Base-by-base conservation (phyloP, 169 alveolate genomes). In the Plasmodium falciparum region DNA sequence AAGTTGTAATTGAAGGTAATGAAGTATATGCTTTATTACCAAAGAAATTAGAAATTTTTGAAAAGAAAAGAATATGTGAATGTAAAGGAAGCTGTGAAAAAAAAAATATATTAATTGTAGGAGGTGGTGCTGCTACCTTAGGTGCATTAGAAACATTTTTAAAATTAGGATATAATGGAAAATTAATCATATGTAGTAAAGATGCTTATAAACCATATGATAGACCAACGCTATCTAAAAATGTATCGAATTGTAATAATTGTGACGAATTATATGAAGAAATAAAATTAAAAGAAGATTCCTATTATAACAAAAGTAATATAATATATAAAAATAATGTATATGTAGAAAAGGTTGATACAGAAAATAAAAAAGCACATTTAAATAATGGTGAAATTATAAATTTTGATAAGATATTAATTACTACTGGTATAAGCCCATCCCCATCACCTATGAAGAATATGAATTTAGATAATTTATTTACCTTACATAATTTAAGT, bases 111-210 rank as follows among this genome's bases (percentile, higher is more conserved):
- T 94, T 93, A 15, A 93, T 96, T 13, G 93, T 96, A n/a, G 98
- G 98, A 0, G 97, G 96, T 0, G 98, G 98, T 11, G 96, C 97
- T 2, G 97, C 97, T 45, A 97, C 97, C 0, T 88, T 83, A 52
- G 94, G 97, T 2, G 97, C 98, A 4, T 93, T 93, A 1, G 98
- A 95, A 73, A 93, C 97, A 15, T 88, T 96, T 58, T 80, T 97
- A 2, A 71, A 89, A n/a, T 88, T 92, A 61, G 98, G 98, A 20
- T 96, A 83, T 71, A 59, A 73, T n/a, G 98, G 96, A 12, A 88
- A 47, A 47, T 65, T 67, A 15, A 62, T 74, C 17, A 52, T 88
- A 22, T 92, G 86, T 47, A 70, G 73, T 63, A 73, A 73, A 49
- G 96, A 94, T 73, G 9, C 45, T 2, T 78, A 93, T 69, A 73